These are phyloP conservation scores for Tricholoma saponaceum DNA, from an alignment of 768 basidiomycete species.

Conservation along the genomic window DNA sequence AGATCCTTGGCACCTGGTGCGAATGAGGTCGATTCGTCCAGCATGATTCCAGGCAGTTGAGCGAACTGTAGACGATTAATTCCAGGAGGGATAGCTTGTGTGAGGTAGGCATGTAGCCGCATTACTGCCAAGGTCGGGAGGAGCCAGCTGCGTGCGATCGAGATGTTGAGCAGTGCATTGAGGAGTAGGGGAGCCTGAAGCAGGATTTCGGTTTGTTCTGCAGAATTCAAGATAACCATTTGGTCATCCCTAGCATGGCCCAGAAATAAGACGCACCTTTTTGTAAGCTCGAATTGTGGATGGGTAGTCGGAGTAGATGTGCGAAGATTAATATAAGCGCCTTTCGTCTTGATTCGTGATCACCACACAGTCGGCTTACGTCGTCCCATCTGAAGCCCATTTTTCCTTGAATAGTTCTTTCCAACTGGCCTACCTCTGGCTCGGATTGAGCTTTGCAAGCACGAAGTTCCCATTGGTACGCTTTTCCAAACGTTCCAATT, in stretches of 20 bases:
- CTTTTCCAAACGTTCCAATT: constrained; percentile 63
- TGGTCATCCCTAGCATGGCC: background rate
- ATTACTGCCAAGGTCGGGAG: constrained; percentile 71
- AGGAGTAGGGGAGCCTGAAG: constrained; percentile 71
- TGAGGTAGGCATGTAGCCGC: constrained; percentile 78
- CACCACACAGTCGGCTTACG: constrained; percentile 38
- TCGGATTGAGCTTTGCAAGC: constrained; percentile 22
- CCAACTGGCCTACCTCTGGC: constrained; percentile 44
- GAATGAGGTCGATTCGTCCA: constrained; percentile 40
- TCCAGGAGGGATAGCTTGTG: constrained; percentile 76
- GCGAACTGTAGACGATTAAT: constrained; percentile 47
- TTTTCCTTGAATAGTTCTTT: constrained; percentile 44
- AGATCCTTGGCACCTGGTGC: constrained; percentile 36
- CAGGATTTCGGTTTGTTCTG: constrained; percentile 71
- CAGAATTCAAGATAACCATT: background rate
- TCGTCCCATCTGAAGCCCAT: constrained; percentile 54
- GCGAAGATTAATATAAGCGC: constrained; percentile 79
- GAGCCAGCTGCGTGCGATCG: constrained; percentile 88
- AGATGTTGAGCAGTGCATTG: constrained; percentile 77
- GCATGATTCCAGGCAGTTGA: constrained; percentile 74
- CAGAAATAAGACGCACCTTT: constrained; percentile 38
- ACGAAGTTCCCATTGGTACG: constrained; percentile 56
- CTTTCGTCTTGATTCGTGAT: constrained; percentile 36
- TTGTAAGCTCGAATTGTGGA: constrained; percentile 53
- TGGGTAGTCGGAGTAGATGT: constrained; percentile 70